Evolutionary conservation across 2,329 filamentous ascomycete species (phyloP), one percentile per base, ranked within the genome.

Genomic region (Penicillium sp.): DNA sequence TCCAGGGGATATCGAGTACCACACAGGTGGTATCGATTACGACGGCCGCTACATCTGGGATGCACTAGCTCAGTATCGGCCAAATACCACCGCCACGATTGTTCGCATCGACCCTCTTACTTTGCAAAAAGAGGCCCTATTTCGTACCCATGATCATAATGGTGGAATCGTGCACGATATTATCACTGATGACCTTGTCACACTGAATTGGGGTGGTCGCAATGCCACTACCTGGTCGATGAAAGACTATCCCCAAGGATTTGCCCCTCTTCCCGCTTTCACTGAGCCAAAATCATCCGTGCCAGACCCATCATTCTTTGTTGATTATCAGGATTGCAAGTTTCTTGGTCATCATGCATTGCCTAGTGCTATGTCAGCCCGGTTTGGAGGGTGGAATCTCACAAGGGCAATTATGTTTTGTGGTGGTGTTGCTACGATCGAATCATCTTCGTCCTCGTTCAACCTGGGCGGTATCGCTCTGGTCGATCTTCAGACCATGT

Each of bases 261-360:
- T 63, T 49, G 53, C 60, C 1, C 47, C 54, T 7, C 44, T 64
- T 5, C 59, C 63, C 2, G 54, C 48, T 5, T 71, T 73, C 50
- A 66, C 65, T 1, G 31, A 53, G 2, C 71, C 72, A 1, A 39
- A 58, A 26, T 56, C 48, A 6, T 58, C 62, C 14, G 61, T 66
- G 7, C 57, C 62, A 7, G 80, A 81, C 49, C 79, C 78, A 0
- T 75, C 70, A 35, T 73, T 78, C 61, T 82, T 75, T 64, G 65
- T 79, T 53, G 80, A 82, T 57, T 82, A 82, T 62, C 79, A 82
- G 65, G 80, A 82, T 70, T 82, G 79, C 69, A 82, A 82, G 62
- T 81, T 76, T 65, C 68, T 82, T 0, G 80, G 79, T 4, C 74
- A 73, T 60, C 72, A 74, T 14, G 57, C 63, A 10, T 58, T 68